Percentiles rank a stretch among this genome's conserved stretches.
Conservation (phyloP, 257 asterid genomes). For the Ajuga chamaepitys region DNA sequence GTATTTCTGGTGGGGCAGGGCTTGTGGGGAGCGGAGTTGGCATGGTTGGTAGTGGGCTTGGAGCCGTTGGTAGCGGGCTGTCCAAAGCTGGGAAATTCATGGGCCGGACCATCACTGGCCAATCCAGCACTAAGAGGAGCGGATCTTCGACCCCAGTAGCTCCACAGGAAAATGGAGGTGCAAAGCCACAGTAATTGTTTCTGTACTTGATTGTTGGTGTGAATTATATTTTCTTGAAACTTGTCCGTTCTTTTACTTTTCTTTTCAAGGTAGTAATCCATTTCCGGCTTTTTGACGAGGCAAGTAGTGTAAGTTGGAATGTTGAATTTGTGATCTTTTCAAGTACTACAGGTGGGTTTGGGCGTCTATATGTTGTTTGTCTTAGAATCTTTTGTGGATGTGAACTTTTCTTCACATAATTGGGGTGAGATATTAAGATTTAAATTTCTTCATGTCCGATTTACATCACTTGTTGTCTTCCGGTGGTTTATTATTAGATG, state of each 20-base stretch:
- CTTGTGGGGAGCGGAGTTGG: conserved; percentile 70
- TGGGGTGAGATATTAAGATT: not conserved
- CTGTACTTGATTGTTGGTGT: conserved; percentile 14
- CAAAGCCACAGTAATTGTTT: conserved; percentile 48
- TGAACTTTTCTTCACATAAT: conserved; percentile 15
- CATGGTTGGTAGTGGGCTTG: conserved; percentile 67
- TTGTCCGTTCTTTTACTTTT: not conserved
- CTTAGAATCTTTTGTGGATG: conserved; percentile 5
- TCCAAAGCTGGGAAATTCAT: conserved; percentile 88
- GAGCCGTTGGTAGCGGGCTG: conserved; percentile 79
- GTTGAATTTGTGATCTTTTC: conserved; percentile 6
- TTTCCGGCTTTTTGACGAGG: conserved; percentile 1
- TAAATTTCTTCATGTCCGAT: not conserved
- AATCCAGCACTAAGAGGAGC: conserved; percentile 48
- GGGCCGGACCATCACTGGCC: conserved; percentile 82
- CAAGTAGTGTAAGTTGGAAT: conserved; percentile 14
- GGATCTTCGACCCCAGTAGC: conserved; percentile 65
- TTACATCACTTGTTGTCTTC: not conserved
- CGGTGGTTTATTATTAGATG: not conserved
- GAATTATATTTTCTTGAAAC: not conserved
- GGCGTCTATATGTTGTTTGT: conserved; percentile 1
- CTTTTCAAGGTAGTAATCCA: not conserved
- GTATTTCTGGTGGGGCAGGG: conserved; percentile 61
- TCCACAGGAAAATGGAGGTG: conserved; percentile 75
- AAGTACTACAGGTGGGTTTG: not conserved